A percentile compares a stretch with the other conserved stretches of the same genome.
phyloP scores from a whole-genome alignment of 2,329 filamentous ascomycete genomes.

The Setomelanomma holmii region DNA sequence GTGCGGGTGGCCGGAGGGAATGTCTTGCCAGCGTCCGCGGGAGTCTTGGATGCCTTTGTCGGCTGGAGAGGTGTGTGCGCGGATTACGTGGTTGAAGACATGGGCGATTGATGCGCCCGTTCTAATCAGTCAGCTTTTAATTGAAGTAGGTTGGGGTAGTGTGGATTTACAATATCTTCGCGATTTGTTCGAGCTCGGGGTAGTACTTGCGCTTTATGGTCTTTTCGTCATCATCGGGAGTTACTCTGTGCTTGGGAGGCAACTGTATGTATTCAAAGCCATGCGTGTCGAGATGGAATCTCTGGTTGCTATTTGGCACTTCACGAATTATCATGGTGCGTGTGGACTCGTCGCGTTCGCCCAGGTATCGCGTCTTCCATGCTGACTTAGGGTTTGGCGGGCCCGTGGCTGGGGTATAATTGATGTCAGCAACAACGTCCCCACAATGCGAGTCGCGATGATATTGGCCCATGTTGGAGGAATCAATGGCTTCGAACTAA shows the following conservation, averaged over 20 bases:
- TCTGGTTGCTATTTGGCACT: conserved; percentile 50
- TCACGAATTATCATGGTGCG: conserved; percentile 48
- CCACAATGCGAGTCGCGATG: background rate
- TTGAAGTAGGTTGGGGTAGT: background rate
- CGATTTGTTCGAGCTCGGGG: conserved; percentile 18
- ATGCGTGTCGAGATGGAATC: conserved; percentile 47
- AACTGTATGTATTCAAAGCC: conserved; percentile 38
- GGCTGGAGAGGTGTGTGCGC: conserved; percentile 55
- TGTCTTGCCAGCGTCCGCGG: conserved; percentile 51
- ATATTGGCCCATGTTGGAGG: background rate
- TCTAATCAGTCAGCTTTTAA: conserved; percentile 3
- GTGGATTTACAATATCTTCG: conserved; percentile 16
- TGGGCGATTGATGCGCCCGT: conserved; percentile 22
- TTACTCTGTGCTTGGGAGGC: conserved; percentile 5
- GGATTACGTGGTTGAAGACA: conserved; percentile 50
- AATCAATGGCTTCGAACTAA: background rate
- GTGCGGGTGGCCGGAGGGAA: conserved; percentile 27
- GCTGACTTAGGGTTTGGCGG: conserved; percentile 15
- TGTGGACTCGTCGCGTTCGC: conserved; percentile 18
- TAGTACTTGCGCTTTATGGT: conserved; percentile 24
- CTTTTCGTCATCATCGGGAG: conserved; percentile 14
- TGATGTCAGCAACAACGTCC: conserved; percentile 24
- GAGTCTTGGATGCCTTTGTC: conserved; percentile 53
- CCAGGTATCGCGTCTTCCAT: conserved; percentile 21
- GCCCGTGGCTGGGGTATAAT: conserved; percentile 24